These are phyloP conservation scores for Mucor circinelloides DNA, from an alignment of 371 early-diverging fungal species.

Conservation along the genomic window DNA sequence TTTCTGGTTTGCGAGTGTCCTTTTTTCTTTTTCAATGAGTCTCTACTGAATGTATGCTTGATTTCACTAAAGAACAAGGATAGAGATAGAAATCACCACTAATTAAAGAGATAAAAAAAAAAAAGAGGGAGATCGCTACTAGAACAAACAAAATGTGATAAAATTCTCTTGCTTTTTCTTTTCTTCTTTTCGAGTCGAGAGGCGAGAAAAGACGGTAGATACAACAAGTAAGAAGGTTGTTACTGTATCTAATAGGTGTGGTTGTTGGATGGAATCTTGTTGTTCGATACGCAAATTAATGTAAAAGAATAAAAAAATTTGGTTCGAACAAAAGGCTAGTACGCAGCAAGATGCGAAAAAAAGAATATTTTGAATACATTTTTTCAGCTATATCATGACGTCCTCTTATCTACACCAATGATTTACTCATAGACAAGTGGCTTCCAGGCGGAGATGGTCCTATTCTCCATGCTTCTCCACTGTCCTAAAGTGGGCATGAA, in stretches of 20 bases:
- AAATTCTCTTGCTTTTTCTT: not conserved
- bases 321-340: conserved; percentile 17
- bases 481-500: not conserved
- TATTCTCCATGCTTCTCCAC: not conserved
- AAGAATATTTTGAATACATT: not conserved
- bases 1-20: too few species aligned
- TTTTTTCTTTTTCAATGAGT: not conserved
- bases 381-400: not conserved
- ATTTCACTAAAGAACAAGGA: not conserved
- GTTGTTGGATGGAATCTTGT: conserved; percentile 10
- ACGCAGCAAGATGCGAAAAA: conserved; percentile 10
- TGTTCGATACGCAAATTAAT: conserved; percentile 19
- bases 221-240: not conserved
- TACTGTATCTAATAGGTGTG: not conserved
- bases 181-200: not conserved
- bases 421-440: not conserved
- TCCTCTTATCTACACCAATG: not conserved
- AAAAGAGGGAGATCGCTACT: not conserved
- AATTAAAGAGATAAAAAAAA: not conserved
- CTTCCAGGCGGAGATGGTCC: not conserved
- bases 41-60: not conserved
- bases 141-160: not conserved
- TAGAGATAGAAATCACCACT: not conserved
- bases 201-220: not conserved
- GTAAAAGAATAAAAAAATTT: conserved; percentile 5